Evolutionary conservation across 306 rosid genomes (phyloP).

Genomic region (Mimosa pudica): DNA sequence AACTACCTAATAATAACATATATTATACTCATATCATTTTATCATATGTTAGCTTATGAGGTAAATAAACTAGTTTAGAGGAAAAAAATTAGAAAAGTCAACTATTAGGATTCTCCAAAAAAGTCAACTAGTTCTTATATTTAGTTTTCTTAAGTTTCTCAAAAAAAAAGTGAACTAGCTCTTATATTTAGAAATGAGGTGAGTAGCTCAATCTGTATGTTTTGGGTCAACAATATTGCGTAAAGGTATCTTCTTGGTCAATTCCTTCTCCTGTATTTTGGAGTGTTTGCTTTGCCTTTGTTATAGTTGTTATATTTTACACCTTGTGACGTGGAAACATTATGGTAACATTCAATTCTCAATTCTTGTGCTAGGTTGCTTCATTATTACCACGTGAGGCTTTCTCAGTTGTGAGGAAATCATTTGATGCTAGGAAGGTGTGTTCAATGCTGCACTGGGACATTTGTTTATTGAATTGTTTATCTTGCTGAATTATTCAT

Average conservation of each 20-base stretch:
- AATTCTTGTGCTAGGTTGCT: conserved; percentile 62
- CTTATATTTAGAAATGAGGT: too few relatives aligned
- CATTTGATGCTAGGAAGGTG: conserved; percentile 99
- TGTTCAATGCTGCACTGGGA: conserved; percentile 17
- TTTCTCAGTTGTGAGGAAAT: conserved; percentile 75
- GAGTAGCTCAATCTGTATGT: neutral
- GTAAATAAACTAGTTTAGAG: too few relatives aligned
- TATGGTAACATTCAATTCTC: conserved; percentile 8
- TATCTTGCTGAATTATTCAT: neutral
- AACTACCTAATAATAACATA: too few relatives aligned
- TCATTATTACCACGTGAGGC: conserved; percentile 82
- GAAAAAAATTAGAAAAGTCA: too few relatives aligned
- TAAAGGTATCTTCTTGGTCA: neutral
- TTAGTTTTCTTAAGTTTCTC: too few relatives aligned
- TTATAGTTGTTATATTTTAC: neutral
- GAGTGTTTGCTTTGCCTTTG: neutral
- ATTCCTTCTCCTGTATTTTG: neutral
- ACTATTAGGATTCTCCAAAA: too few relatives aligned
- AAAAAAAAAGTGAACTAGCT: too few relatives aligned
- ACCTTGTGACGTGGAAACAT: neutral
- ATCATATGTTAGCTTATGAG: too few relatives aligned
- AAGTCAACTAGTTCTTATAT: too few relatives aligned
- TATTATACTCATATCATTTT: too few relatives aligned
- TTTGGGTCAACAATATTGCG: neutral
- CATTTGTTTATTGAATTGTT: neutral